These are phyloP conservation scores for Microcera coccophila DNA, from an alignment of 2,329 filamentous ascomycete genomes.

Conservation along the genomic window DNA sequence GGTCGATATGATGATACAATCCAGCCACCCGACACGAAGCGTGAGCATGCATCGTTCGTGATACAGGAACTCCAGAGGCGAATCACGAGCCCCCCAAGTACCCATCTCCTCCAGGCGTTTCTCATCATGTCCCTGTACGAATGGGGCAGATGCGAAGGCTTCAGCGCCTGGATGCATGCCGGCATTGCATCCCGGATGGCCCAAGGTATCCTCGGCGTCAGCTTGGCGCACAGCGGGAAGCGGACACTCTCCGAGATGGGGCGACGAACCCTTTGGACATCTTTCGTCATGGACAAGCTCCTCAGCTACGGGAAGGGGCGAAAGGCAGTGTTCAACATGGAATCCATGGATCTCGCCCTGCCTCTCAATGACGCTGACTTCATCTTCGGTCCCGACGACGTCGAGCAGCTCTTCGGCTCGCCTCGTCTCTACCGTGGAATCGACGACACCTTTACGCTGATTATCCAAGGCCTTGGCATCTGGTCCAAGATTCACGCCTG, in stretches of 20 bases:
- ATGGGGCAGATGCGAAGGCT: conserved; percentile 26
- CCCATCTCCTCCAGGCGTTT: conserved; percentile 19
- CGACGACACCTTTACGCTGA: conserved; percentile 14
- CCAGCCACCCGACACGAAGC: background rate
- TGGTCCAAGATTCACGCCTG: conserved; percentile 24
- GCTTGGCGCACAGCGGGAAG: conserved; percentile 13
- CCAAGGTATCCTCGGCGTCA: conserved; percentile 20
- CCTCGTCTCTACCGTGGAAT: conserved; percentile 2
- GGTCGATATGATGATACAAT: conserved; percentile 6
- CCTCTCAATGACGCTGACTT: conserved; percentile 20
- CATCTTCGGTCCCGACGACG: conserved; percentile 11
- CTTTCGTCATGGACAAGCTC: conserved; percentile 23
- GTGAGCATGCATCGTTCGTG: conserved; percentile 1
- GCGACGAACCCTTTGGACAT: conserved; percentile 21
- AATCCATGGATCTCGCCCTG: conserved; percentile 12
- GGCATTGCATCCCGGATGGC: conserved; percentile 24
- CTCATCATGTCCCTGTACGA: conserved; percentile 20
- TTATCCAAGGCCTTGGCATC: conserved; percentile 17
- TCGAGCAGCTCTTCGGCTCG: background rate
- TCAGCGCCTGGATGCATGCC: conserved; percentile 26
- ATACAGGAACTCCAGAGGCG: conserved; percentile 14
- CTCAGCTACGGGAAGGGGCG: conserved; percentile 21
- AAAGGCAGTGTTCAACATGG: conserved; percentile 19
- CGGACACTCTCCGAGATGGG: conserved; percentile 18
- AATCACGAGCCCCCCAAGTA: conserved; percentile 10